Evolutionary conservation across 805 yeast species (phyloP), one percentile per base, ranked within the genome.

Genomic region (Tetrapisispora pingtungensis): DNA sequence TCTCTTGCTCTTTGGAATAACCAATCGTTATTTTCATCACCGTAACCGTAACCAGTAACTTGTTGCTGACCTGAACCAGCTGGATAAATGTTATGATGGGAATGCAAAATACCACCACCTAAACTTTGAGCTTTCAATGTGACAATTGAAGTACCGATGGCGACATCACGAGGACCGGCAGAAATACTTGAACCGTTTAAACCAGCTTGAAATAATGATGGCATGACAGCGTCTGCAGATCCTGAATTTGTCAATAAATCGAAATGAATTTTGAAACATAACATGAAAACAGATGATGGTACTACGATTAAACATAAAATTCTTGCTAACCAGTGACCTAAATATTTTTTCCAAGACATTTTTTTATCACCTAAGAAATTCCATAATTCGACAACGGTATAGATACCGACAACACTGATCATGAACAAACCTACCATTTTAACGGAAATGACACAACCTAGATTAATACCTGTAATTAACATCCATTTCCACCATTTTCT

Each of bases 401-500:
- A 85, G 49, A 87, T 75, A 36, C 99, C 99, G 41, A 93, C 87
- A 51, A 88, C 69, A 19, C 86, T 65, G 46, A 95, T 89, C 49
- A 86, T 86, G 58, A 93, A 86, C 44, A 90, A 72, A 55, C 99
- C 99, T 46, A 93, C 97, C 95, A 89, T 87, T 67, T 93, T 93
- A 44, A 88, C 95, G 19, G 95, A 83, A 58, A 90, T 81, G 19
- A 89, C 84, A 63, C 93, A 84, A 35, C 98, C 97, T 56, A 93
- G 78, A 40, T 78, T 71, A 42, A 88, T 67, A 52, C 99, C 99
- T 10, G 95, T 84, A 47, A 84, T 67, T 26, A 82, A 58, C 41
- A 93, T 68, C 96, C 97, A 89, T 61, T 79, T 78, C 94, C 95
- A 93, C 98, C 99, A 93, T 64, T 81, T 80, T 60, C 81, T 70